Percentiles rank a stretch among this genome's conserved stretches.
Conservation (phyloP, 306 rosid species). For the Nissolia schottii region DNA sequence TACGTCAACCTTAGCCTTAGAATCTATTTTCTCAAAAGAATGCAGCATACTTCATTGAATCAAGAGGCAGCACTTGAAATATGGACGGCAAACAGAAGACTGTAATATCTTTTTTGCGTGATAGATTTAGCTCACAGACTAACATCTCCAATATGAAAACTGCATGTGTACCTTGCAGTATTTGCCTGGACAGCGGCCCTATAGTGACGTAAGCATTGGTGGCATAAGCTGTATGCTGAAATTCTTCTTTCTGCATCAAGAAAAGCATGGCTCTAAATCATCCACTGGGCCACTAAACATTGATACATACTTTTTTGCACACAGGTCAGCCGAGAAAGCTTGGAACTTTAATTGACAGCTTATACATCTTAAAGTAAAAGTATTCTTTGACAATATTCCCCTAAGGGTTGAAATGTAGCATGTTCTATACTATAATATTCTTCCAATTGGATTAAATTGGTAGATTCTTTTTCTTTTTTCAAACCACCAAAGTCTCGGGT, state of each 20-base stretch:
- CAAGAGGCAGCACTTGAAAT: not conserved
- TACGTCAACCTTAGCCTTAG: not conserved
- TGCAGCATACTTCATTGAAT: not conserved
- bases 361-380: not conserved
- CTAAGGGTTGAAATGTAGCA: not conserved
- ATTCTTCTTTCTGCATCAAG: conserved; percentile 83
- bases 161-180: conserved; percentile 59
- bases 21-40: not conserved
- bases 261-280: conserved; percentile 22
- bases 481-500: no score
- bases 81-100: not conserved
- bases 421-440: not conserved
- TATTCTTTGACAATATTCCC: not conserved
- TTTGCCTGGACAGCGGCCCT: conserved; percentile 70
- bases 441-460: not conserved
- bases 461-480: not conserved
- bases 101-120: not conserved
- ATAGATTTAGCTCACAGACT: conserved; percentile 7
- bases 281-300: not conserved
- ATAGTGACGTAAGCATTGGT: conserved; percentile 76
- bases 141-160: conserved; percentile 10
- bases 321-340: not conserved
- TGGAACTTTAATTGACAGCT: not conserved
- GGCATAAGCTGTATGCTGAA: conserved; percentile 88
- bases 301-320: conserved; percentile 12